These are phyloP conservation scores for Chenopodium formosanum DNA, from an alignment of 148 eudicot species.

Conservation along the genomic window DNA sequence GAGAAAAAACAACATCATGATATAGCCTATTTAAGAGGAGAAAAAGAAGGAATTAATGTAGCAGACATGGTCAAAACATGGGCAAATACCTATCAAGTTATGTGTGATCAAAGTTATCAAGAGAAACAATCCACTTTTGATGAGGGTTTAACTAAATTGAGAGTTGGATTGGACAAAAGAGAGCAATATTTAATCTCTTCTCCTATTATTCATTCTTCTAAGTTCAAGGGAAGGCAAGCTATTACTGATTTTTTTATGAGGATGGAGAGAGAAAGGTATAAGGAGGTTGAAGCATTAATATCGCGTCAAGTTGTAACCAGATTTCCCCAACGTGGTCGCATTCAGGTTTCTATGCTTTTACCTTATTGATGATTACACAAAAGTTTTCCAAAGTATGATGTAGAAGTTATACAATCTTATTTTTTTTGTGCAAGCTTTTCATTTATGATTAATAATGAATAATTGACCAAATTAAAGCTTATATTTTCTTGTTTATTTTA, in stretches of 20 bases:
- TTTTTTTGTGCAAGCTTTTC: no score
- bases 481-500: no score
- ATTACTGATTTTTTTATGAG: constrained; percentile 41
- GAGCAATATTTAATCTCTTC: constrained; percentile 24
- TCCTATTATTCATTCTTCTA: constrained; percentile 41
- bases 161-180: constrained; percentile 19
- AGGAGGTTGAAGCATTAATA: constrained; percentile 47
- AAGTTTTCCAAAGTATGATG: no score
- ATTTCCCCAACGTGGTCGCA: constrained; percentile 65
- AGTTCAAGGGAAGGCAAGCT: constrained; percentile 71
- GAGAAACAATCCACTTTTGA: constrained; percentile 4
- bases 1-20: background rate
- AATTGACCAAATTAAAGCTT: no score
- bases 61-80: constrained; percentile 60
- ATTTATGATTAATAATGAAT: no score
- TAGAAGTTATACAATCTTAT: no score
- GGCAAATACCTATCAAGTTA: constrained; percentile 16
- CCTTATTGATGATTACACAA: background rate
- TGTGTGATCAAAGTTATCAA: constrained; percentile 16
- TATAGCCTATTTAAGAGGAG: constrained; percentile 16
- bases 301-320: constrained; percentile 48
- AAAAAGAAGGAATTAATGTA: constrained; percentile 55
- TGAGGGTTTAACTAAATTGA: constrained; percentile 23
- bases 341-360: constrained; percentile 47
- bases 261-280: constrained; percentile 47